Percentiles rank a stretch among this genome's conserved stretches.
phyloP scores from a whole-genome alignment of 1,284 basidiomycete species.

The Pyrrhoderma lamaoense region DNA sequence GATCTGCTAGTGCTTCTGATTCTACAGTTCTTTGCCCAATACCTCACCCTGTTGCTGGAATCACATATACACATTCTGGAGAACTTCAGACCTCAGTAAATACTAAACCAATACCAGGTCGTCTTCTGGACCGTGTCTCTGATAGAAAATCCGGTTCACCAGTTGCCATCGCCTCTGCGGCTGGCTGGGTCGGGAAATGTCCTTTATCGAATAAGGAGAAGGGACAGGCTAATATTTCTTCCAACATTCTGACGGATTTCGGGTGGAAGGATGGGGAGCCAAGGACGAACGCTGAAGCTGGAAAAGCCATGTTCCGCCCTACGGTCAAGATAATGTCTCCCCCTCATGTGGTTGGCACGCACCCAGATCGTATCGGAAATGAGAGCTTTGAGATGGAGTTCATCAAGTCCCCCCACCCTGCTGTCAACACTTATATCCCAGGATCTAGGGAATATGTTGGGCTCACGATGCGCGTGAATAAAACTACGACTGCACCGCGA shows the following conservation, averaged over 20 bases:
- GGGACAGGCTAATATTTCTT: neutral
- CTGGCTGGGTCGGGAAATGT: slow-evolving; percentile 10
- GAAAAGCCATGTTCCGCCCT: slow-evolving; percentile 25
- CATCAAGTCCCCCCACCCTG: too few species aligned
- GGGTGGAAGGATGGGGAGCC: slow-evolving; percentile 18
- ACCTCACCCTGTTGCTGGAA: slow-evolving; percentile 56
- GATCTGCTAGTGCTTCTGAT: slow-evolving; percentile 22
- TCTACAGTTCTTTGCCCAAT: slow-evolving; percentile 48
- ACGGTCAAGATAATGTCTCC: slow-evolving; percentile 22
- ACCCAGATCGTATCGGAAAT: slow-evolving; percentile 7
- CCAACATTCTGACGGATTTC: slow-evolving; percentile 16
- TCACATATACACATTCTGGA: slow-evolving; percentile 50
- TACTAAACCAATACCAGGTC: slow-evolving; percentile 48
- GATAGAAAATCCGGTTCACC: neutral
- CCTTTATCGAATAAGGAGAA: neutral
- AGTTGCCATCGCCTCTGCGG: slow-evolving; percentile 1
- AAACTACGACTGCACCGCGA: too few species aligned
- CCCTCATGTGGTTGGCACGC: slow-evolving; percentile 28
- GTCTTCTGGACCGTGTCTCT: slow-evolving; percentile 32
- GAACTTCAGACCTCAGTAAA: slow-evolving; percentile 46
- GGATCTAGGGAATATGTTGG: slow-evolving; percentile 32
- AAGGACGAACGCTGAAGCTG: slow-evolving; percentile 18
- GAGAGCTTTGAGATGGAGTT: slow-evolving; percentile 15
- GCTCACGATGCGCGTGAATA: too few species aligned
- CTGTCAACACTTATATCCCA: slow-evolving; percentile 19